Evolutionary conservation across 192 early-diverging fungal genomes (phyloP), one percentile per base, ranked within the genome.

Genomic region (Coemansia sp.): DNA sequence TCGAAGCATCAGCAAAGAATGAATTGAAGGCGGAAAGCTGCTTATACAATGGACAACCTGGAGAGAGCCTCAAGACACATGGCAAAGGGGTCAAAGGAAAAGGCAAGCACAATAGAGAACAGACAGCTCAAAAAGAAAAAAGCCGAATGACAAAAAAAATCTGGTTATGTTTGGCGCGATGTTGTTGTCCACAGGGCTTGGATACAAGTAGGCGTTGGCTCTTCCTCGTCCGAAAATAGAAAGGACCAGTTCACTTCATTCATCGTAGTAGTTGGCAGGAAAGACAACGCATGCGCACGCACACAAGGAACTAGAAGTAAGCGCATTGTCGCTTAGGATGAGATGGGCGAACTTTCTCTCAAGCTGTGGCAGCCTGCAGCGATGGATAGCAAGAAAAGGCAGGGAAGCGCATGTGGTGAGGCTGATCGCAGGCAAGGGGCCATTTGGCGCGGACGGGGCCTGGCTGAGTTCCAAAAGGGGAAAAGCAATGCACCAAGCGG

Each of bases 361-460:
- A 31, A 11, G 8, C 27, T 55, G 27, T 29, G 27, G 27, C 27
- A 29, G 27, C 27, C 54, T 55, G 54, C 54, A 55, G 54, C 54
- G 54, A 57, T 57, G 54, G 54, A 57, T 29, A 29, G 54, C 11
- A 57, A 27, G 11, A 24, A 7, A 52, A 1, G 22, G 22, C 8
- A 52, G 22, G 27, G 12, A 31, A 16, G 27, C 10, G 47, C 47
- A 51, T 22, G 18, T n/a, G 47, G 47, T 27, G 54, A 31, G 54
- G 54, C 54, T 57, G 54, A 57, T 57, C 54, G 54, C n/a, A 57
- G 54, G 22, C 54, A 57, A 57, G 54, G 54, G 54, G 11, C 54
- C 27, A 15, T 29, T 29, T 57, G 54, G 54, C 54, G 54, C 54
- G 54, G 54, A 57, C 54, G 27, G 54, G 49, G 20, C 49, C 20